Base-by-base conservation (phyloP, 164 flowering plant genomes). In the Euptelea pleiosperma region DNA sequence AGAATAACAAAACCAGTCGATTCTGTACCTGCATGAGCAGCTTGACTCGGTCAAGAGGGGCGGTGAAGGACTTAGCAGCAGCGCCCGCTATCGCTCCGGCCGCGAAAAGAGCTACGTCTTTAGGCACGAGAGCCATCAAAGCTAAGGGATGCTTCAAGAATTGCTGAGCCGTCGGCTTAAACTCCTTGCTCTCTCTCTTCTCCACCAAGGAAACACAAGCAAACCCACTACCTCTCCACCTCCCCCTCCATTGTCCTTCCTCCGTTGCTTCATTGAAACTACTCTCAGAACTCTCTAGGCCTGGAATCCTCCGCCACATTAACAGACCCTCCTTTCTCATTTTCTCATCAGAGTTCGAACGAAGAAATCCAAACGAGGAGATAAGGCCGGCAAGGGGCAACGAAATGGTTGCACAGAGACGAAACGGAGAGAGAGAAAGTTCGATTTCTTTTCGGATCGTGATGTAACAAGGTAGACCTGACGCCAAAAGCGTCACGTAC, bases 1-100 rank as follows among this genome's bases (percentile, higher is more conserved):
- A 8, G 8, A 36, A 22, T 6, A 8, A 33, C 7, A 37, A n/a
- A n/a, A n/a, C n/a, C n/a, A n/a, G n/a, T n/a, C n/a, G n/a, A n/a
- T n/a, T n/a, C n/a, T n/a, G n/a, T 9, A 85, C 93, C 94, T 89
- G 96, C 93, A 86, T 86, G 57, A 91, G 92, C 48, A 91, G 80
- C 78, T 91, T 91, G 64, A 83, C 66, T 15, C 97, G 86, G 68
- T 91, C 96, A 15, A 91, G 89, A 55, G 94, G 96, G 22, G 98
- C 96, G 24, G 92, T 91, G 68, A 86, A 53, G 52, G 87, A 74
- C 67, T 91, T 88, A 8, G 98, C 93, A 18, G 93, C 91, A 52
- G 84, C 98, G 0, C 96, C 94, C 15, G 96, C 91, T 15, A 82
- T n/a, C 1, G 96, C 96, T 1, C 96, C 95, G 22, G 97, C 94